A percentile compares a stretch with the other conserved stretches of the same genome.
These are phyloP conservation scores for Lithohypha guttulata DNA, from an alignment of 2,329 filamentous ascomycete genomes.

Conservation along the genomic window DNA sequence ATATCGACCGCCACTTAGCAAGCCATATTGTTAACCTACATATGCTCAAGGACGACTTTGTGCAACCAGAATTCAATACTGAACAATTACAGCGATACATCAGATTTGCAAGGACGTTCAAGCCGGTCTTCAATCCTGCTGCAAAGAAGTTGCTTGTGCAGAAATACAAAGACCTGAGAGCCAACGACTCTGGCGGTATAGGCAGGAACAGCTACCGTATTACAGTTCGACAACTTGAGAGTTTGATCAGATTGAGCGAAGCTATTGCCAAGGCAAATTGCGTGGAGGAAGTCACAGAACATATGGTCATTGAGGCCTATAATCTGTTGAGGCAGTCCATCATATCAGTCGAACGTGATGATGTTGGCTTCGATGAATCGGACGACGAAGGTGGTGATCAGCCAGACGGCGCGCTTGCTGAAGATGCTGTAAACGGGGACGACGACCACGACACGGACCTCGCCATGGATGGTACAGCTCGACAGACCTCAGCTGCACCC, in stretches of 20 bases:
- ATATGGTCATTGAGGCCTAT: constrained; percentile 85
- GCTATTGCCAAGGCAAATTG: constrained; percentile 98
- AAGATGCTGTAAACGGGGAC: constrained; percentile 38
- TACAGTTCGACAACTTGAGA: constrained; percentile 90
- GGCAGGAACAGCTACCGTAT: constrained; percentile 95
- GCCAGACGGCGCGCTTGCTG: constrained; percentile 34
- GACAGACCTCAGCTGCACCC: constrained; percentile 27
- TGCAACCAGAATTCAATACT: constrained; percentile 87
- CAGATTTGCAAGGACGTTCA: constrained; percentile 88
- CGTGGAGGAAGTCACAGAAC: constrained; percentile 73
- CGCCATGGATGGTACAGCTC: constrained; percentile 42
- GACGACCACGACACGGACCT: constrained; percentile 36
- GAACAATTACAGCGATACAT: constrained; percentile 96
- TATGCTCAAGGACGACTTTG: constrained; percentile 80
- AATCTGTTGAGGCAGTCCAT: constrained; percentile 88
- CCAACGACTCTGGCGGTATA: constrained; percentile 84
- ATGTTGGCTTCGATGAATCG: constrained; percentile 84
- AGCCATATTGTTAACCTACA: constrained; percentile 93
- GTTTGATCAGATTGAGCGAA: constrained; percentile 87
- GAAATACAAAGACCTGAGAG: constrained; percentile 89
- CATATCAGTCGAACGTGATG: constrained; percentile 95
- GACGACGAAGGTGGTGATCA: constrained; percentile 47
- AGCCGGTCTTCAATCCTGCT: constrained; percentile 80
- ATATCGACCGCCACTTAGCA: constrained; percentile 78
- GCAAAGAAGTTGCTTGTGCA: constrained; percentile 76